A percentile compares a stretch with the other conserved stretches of the same genome.
Evolutionary conservation across 176 grass and related monocot species (phyloP).

Genomic region (Luzula sylvatica): DNA sequence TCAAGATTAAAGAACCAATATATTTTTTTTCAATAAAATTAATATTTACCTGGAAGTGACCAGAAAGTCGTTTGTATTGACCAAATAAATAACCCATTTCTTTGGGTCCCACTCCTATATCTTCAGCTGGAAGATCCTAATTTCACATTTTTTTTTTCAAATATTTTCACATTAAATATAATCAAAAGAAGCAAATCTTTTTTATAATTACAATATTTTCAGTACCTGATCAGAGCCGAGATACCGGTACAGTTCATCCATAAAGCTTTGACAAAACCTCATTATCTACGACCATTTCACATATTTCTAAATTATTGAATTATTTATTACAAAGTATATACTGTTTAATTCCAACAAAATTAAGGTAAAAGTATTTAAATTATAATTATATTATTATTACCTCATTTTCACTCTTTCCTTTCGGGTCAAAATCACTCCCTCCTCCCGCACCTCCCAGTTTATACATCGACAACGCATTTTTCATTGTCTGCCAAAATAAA

Average conservation of each 20-base stretch:
- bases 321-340: not conserved
- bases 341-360: not conserved
- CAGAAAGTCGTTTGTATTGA: slow-evolving; percentile 86
- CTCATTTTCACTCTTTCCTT: slow-evolving; percentile 93
- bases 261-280: slow-evolving; percentile 99
- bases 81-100: slow-evolving; percentile 99
- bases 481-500: slow-evolving; percentile 54
- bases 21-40: not conserved
- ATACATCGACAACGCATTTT: slow-evolving; percentile 89
- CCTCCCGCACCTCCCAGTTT: slow-evolving; percentile 96
- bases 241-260: slow-evolving; percentile 94
- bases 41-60: slow-evolving; percentile 85
- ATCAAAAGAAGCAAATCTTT: not conserved
- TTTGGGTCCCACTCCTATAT: slow-evolving; percentile 86
- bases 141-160: not conserved
- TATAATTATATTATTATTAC: slow-evolving; percentile 27
- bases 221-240: slow-evolving; percentile 92
- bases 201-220: slow-evolving; percentile 5
- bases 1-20: slow-evolving; percentile 15
- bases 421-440: slow-evolving; percentile 99
- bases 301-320: slow-evolving; percentile 25
- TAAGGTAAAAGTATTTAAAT: not conserved
- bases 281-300: slow-evolving; percentile 58
- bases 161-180: slow-evolving; percentile 6
- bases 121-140: slow-evolving; percentile 93